Evolutionary conservation across 805 yeast genomes (phyloP).

Genomic region (Metschnikowia proteae): DNA sequence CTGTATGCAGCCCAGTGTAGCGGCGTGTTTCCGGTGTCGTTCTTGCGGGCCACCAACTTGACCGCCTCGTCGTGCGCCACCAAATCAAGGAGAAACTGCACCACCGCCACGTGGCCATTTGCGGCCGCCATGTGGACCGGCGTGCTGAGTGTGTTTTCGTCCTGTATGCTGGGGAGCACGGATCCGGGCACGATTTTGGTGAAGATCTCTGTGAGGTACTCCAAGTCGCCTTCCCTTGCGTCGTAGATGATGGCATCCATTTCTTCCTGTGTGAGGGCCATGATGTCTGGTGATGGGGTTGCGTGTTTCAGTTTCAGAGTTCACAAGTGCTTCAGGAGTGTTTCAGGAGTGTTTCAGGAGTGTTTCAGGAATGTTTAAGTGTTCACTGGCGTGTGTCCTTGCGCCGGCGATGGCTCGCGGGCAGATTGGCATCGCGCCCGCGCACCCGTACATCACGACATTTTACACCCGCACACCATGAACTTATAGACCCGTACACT

Average conservation of each 20-base stretch:
- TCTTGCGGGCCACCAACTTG: slow-evolving; percentile 35
- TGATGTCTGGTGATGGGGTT: slow-evolving; percentile 8
- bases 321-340: neutral
- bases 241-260: slow-evolving; percentile 78
- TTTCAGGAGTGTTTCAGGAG: neutral
- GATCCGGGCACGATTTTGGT: slow-evolving; percentile 47
- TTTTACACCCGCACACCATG: too few species aligned
- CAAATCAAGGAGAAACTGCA: slow-evolving; percentile 54
- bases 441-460: neutral
- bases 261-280: slow-evolving; percentile 60
- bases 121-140: slow-evolving; percentile 95
- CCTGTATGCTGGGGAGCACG: slow-evolving; percentile 46
- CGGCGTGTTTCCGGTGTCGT: slow-evolving; percentile 88
- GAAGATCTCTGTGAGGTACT: slow-evolving; percentile 65
- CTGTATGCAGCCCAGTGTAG: slow-evolving; percentile 94
- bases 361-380: neutral
- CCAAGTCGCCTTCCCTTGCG: slow-evolving; percentile 86
- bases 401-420: too few species aligned
- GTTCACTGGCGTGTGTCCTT: neutral
- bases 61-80: slow-evolving; percentile 43
- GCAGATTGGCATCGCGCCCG: neutral
- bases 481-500: too few species aligned
- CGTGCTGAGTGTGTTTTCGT: slow-evolving; percentile 63
- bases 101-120: slow-evolving; percentile 77
- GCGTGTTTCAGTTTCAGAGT: too few species aligned